phyloP scores from a whole-genome alignment of 2,329 filamentous ascomycete species.

The Aspergillus ibericus region DNA sequence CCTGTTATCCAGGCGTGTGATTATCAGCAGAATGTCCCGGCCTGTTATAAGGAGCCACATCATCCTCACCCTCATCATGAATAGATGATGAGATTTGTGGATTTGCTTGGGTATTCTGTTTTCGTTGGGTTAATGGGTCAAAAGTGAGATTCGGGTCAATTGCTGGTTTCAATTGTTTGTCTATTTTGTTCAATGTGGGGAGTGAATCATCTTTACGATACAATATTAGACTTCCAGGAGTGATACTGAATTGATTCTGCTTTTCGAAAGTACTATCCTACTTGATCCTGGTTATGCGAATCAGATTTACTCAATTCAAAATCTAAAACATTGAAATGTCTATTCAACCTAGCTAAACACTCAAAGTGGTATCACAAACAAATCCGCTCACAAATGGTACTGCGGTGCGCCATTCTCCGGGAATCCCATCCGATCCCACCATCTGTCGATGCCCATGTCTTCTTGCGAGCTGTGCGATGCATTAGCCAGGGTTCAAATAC shows the following conservation, averaged over 20 bases:
- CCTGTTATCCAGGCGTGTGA: neutral
- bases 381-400: conserved; percentile 32
- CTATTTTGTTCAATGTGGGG: too few species aligned
- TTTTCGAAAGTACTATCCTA: too few species aligned
- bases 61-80: neutral
- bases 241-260: too few species aligned
- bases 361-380: neutral
- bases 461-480: conserved; percentile 30
- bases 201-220: too few species aligned
- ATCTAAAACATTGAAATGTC: neutral
- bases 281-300: too few species aligned
- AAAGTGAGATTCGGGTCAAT: too few species aligned
- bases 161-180: too few species aligned
- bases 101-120: neutral
- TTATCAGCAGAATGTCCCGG: neutral
- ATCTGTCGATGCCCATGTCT: conserved; percentile 40
- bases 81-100: neutral
- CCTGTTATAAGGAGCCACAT: neutral
- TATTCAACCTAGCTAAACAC: neutral
- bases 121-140: too few species aligned
- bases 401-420: conserved; percentile 29
- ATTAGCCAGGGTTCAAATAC: conserved; percentile 13
- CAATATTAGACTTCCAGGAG: too few species aligned
- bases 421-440: conserved; percentile 37
- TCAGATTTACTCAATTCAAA: neutral